A percentile compares a stretch with the other conserved stretches of the same genome.
Conservation (phyloP, 129 eudicot genomes). For the Flaveria robusta region DNA sequence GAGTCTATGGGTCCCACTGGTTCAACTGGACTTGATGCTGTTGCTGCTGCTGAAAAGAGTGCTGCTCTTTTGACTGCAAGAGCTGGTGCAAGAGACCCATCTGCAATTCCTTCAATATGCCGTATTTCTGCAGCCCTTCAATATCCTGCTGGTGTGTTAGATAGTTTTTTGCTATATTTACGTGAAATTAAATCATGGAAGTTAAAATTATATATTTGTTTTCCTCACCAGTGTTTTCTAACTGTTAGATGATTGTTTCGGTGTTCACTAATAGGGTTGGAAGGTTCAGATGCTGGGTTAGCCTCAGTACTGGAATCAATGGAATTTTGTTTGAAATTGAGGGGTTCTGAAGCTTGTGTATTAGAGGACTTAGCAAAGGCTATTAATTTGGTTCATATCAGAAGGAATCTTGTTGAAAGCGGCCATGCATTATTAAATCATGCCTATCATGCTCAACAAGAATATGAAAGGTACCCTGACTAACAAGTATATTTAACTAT, state of each 20-base stretch:
- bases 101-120: slow-evolving; percentile 95
- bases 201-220: background rate
- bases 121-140: slow-evolving; percentile 97
- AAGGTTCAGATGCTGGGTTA: slow-evolving; percentile 87
- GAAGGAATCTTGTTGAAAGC: slow-evolving; percentile 94
- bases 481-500: background rate
- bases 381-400: slow-evolving; percentile 82
- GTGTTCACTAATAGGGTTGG: slow-evolving; percentile 50
- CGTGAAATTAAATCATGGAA: background rate
- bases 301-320: slow-evolving; percentile 87
- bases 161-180: slow-evolving; percentile 7
- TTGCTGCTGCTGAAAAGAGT: slow-evolving; percentile 81
- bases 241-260: background rate
- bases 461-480: slow-evolving; percentile 73
- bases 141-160: slow-evolving; percentile 75
- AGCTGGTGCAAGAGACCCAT: slow-evolving; percentile 98
- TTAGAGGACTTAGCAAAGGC: slow-evolving; percentile 93
- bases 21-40: slow-evolving; percentile 80
- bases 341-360: slow-evolving; percentile 96
- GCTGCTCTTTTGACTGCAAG: slow-evolving; percentile 93
- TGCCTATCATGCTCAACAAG: slow-evolving; percentile 85
- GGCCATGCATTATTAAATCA: slow-evolving; percentile 86
- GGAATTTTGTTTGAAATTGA: slow-evolving; percentile 89
- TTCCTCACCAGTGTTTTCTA: slow-evolving; percentile 3
- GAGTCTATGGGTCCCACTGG: slow-evolving; percentile 87